A percentile compares a stretch with the other conserved stretches of the same genome.
phyloP scores from a whole-genome alignment of 495 filamentous ascomycete genomes.

The Cercophora newfieldiana region DNA sequence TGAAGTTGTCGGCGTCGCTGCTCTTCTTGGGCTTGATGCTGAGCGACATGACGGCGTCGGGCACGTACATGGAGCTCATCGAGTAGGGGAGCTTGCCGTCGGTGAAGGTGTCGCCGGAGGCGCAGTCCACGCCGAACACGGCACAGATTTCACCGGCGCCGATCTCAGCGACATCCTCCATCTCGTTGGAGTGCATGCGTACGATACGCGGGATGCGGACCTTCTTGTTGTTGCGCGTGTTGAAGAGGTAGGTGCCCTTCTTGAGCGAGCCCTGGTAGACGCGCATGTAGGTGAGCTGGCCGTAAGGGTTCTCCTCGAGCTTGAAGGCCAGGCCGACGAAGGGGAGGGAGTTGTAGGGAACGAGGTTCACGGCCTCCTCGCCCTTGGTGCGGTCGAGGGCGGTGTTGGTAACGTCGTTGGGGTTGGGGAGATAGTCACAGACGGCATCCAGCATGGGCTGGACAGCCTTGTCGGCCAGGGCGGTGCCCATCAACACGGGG shows the following conservation, averaged over 20 bases:
- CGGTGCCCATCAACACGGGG: constrained; percentile 94
- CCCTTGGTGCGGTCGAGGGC: constrained; percentile 79
- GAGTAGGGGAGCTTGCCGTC: constrained; percentile 90
- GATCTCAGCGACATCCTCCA: constrained; percentile 93
- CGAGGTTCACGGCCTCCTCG: constrained; percentile 78
- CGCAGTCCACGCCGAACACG: constrained; percentile 97
- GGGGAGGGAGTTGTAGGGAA: constrained; percentile 88
- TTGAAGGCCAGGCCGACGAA: constrained; percentile 98
- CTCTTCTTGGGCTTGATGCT: constrained; percentile 95
- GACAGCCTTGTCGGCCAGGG: constrained; percentile 89
- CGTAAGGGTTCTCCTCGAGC: constrained; percentile 98
- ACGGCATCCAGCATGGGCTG: constrained; percentile 98
- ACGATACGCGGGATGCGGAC: constrained; percentile 97
- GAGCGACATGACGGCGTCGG: constrained; percentile 95
- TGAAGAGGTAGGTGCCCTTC: constrained; percentile 89
- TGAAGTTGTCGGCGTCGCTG: constrained; percentile 92
- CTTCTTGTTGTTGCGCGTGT: constrained; percentile 91
- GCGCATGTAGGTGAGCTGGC: constrained; percentile 96
- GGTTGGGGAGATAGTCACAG: constrained; percentile 94
- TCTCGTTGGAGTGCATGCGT: constrained; percentile 99
- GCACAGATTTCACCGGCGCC: constrained; percentile 97
- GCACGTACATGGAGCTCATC: constrained; percentile 99
- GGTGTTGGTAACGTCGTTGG: constrained; percentile 82
- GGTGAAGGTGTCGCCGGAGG: constrained; percentile 97
- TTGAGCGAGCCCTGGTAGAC: constrained; percentile 93